Conservation (phyloP, 371 early-diverging fungal genomes). For the Mucor ambiguus region DNA sequence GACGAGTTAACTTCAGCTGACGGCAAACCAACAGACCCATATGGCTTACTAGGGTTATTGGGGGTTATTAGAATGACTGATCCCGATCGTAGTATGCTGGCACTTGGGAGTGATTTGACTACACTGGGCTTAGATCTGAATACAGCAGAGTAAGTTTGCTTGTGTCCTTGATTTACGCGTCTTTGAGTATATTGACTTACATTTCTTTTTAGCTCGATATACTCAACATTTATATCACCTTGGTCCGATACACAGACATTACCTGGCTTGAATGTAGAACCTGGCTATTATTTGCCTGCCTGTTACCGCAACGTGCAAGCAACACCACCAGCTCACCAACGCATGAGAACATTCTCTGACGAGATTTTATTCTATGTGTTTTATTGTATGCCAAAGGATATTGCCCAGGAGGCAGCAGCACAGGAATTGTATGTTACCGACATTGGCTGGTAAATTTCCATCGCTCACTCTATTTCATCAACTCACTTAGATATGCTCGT, state of each 20-base stretch:
- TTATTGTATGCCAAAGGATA: constrained; percentile 88
- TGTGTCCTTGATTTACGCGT: constrained; percentile 3
- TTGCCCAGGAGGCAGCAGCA: constrained; percentile 91
- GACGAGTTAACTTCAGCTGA: constrained; percentile 20
- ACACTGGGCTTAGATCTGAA: constrained; percentile 79
- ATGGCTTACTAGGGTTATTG: constrained; percentile 73
- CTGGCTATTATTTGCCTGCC: constrained; percentile 76
- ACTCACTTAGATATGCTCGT: constrained; percentile 61
- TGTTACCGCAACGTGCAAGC: constrained; percentile 68
- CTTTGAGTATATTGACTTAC: background rate
- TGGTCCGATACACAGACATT: constrained; percentile 71
- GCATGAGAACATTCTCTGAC: constrained; percentile 74
- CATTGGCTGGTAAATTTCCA: background rate
- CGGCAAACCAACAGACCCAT: constrained; percentile 45
- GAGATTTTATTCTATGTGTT: constrained; percentile 96
- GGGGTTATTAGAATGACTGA: constrained; percentile 77
- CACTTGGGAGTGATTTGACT: constrained; percentile 78
- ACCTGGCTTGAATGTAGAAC: constrained; percentile 62
- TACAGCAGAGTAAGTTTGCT: constrained; percentile 61
- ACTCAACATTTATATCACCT: constrained; percentile 83
- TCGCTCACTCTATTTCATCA: background rate
- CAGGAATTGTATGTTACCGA: constrained; percentile 71
- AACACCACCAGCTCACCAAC: constrained; percentile 73
- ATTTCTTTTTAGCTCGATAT: constrained; percentile 57
- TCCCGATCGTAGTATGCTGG: constrained; percentile 70